Evolutionary conservation across 2,329 filamentous ascomycete genomes (phyloP).

Genomic region (Aspergillus pseudonomiae): DNA sequence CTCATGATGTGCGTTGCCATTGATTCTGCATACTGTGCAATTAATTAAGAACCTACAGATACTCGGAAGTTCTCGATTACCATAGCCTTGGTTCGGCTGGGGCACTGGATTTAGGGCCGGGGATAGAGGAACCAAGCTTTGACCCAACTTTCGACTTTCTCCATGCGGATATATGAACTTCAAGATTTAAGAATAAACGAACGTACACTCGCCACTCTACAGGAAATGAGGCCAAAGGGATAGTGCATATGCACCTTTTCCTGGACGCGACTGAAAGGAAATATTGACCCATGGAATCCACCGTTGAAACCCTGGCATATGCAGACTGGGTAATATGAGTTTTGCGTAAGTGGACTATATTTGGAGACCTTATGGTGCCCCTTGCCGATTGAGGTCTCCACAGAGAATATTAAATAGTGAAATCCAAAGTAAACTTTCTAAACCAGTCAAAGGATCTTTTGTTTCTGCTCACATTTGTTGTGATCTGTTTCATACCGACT

Average conservation of each 20-base stretch:
- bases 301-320: background rate
- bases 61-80: conserved; percentile 97
- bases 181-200: background rate
- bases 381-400: background rate
- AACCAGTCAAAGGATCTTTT: background rate
- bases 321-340: background rate
- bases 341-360: background rate
- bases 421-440: background rate
- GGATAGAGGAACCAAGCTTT: background rate
- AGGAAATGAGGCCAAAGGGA: background rate
- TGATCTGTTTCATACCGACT: background rate
- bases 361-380: background rate
- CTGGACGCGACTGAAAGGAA: background rate
- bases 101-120: background rate
- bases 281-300: background rate
- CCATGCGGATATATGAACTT: background rate
- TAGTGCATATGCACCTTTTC: background rate
- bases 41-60: conserved; percentile 59
- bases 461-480: background rate
- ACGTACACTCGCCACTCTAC: background rate
- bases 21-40: no score
- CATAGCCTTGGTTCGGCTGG: conserved; percentile 70
- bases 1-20: conserved; percentile 86
- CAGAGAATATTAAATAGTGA: conserved; percentile 1
- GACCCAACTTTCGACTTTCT: background rate